Evolutionary conservation across 148 eudicot genomes (phyloP), one percentile per base, ranked within the genome.

Genomic region (Silene latifolia): DNA sequence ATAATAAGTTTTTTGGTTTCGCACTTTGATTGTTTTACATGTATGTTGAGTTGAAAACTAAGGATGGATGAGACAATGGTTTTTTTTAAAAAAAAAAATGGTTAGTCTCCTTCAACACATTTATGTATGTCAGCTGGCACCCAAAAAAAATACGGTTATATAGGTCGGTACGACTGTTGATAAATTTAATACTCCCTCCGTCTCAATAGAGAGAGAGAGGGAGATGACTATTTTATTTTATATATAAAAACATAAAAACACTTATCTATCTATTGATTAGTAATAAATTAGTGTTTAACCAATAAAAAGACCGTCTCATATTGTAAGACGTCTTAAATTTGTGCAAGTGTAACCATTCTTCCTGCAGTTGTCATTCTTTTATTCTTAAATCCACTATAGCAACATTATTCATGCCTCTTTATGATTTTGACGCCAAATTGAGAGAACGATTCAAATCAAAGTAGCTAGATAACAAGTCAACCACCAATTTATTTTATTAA

Each of bases 11-110:
- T 29, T 39, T 18, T 51, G 19, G 18, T 17, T 48, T 39, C 23
- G 4, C 56, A 29, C 12, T 77, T 70, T 27, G 25, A 44, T 67
- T 67, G 56, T 67, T 67, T 19, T 51, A 51, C 56, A 51, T 51
- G 56, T 18, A 51, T 51, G 18, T 13, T 13, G 18, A n/a, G n/a
- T n/a, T n/a, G n/a, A n/a, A n/a, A 51, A 51, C 17, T 14, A 11
- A 51, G 17, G 56, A 18, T 51, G 3, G 56, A 48, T 10, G 54
- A 48, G 54, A 13, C 54, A 48, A 48, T 48, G 13, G 29, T 27
- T 27, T 48, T 48, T 48, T 48, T 48, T 48, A 1, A 11, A 62
- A 9, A 12, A 7, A n/a, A n/a, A n/a, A n/a, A n/a, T n/a, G 4
- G 35, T 13, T 23, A 8, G 17, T 62, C 11, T 62, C 25, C 24